These are phyloP conservation scores for Pestalotiopsis sp. DNA, from an alignment of 2,329 filamentous ascomycete genomes.

Conservation along the genomic window DNA sequence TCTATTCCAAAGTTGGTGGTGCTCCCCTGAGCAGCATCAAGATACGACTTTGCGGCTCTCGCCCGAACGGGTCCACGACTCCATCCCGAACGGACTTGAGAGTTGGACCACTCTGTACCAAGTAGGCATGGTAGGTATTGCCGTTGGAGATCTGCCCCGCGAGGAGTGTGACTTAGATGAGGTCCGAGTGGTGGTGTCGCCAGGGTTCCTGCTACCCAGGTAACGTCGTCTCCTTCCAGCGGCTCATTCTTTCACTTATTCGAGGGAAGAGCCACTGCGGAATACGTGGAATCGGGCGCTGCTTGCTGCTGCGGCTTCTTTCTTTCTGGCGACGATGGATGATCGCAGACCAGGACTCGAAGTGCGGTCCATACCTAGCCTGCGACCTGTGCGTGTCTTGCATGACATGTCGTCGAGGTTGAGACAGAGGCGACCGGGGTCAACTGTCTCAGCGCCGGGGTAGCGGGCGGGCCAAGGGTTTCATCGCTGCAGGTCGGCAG, in stretches of 20 bases:
- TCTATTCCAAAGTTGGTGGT: too few species aligned
- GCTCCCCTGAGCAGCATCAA: background rate
- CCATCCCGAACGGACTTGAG: background rate
- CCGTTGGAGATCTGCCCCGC: background rate
- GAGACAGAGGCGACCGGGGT: conserved; percentile 15
- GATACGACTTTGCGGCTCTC: background rate
- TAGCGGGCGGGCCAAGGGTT: conserved; percentile 16
- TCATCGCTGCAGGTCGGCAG: conserved; percentile 13
- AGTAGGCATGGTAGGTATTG: background rate
- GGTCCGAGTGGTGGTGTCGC: background rate
- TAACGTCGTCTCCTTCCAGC: background rate
- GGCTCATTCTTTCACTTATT: background rate
- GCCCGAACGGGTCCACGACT: background rate
- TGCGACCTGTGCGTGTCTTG: conserved; percentile 9
- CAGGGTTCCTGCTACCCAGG: background rate
- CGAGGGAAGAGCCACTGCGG: background rate
- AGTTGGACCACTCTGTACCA: background rate
- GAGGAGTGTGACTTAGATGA: conserved; percentile 5
- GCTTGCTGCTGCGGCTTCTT: background rate
- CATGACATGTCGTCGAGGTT: conserved; percentile 16
- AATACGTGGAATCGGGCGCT: background rate
- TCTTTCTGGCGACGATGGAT: background rate
- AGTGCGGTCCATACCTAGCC: background rate
- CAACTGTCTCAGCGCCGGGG: conserved; percentile 17
- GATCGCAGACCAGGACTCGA: too few species aligned